Conservation (phyloP, 139 green algal species). For the Marvania coccoides region DNA sequence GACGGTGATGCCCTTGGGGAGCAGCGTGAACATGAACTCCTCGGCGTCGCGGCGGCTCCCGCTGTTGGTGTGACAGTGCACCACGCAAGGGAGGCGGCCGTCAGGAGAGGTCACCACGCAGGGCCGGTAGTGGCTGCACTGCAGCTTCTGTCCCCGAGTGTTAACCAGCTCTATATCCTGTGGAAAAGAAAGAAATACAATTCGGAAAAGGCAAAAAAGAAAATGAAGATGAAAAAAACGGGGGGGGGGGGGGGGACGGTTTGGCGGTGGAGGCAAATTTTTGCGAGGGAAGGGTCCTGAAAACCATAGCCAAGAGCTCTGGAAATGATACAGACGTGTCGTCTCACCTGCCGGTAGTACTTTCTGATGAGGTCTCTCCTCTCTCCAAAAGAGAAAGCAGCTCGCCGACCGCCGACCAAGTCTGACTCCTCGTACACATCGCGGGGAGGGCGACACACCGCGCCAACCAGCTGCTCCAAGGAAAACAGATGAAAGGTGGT, state of each 20-base stretch:
- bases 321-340: too few species aligned
- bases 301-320: constrained; percentile 42
- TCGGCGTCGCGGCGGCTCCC: constrained; percentile 72
- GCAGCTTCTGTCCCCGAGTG: constrained; percentile 50
- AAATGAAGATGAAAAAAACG: neutral
- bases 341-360: constrained; percentile 41
- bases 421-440: constrained; percentile 50
- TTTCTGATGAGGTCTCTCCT: constrained; percentile 4
- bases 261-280: too few species aligned
- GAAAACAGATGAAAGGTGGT: neutral
- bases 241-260: too few species aligned
- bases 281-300: neutral
- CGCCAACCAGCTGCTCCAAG: constrained; percentile 67
- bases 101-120: constrained; percentile 28
- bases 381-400: constrained; percentile 33
- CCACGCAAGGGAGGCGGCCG: constrained; percentile 51
- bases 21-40: constrained; percentile 66
- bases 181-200: neutral
- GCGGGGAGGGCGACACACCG: constrained; percentile 73
- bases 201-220: neutral
- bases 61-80: constrained; percentile 91
- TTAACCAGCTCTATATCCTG: constrained; percentile 35
- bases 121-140: constrained; percentile 65
- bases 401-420: constrained; percentile 42
- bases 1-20: constrained; percentile 69